Percentiles rank a stretch among this genome's conserved stretches.
These are phyloP conservation scores for Cyclotella cryptica DNA, from an alignment of 108 stramenopile genomes.

Conservation along the genomic window DNA sequence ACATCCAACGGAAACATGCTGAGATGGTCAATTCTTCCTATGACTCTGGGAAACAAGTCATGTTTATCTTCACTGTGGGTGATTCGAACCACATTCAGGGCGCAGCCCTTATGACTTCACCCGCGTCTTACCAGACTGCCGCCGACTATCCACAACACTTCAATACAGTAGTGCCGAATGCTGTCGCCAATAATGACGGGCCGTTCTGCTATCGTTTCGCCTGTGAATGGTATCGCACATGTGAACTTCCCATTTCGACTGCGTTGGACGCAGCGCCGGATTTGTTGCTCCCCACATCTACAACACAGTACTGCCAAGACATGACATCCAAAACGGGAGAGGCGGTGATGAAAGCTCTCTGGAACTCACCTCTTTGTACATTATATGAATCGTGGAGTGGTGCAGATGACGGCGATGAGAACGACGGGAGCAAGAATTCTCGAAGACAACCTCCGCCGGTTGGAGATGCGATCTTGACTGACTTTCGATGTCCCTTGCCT, in stretches of 20 bases:
- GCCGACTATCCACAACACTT: constrained; percentile 19
- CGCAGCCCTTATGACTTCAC: constrained; percentile 77
- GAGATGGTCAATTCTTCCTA: constrained; percentile 69
- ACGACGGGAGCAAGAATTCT: neutral
- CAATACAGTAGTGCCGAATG: constrained; percentile 11
- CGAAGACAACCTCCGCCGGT: constrained; percentile 59
- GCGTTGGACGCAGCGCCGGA: constrained; percentile 84
- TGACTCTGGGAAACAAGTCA: constrained; percentile 73
- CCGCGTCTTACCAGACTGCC: constrained; percentile 54
- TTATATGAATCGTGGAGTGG: constrained; percentile 81
- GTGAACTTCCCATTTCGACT: constrained; percentile 79
- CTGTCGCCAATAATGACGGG: constrained; percentile 55
- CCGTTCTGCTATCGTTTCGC: constrained; percentile 69
- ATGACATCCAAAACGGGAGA: constrained; percentile 84
- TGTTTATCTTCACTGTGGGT: constrained; percentile 87
- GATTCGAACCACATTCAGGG: constrained; percentile 88
- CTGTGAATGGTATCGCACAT: constrained; percentile 89
- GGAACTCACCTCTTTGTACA: constrained; percentile 88
- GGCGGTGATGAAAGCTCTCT: constrained; percentile 85
- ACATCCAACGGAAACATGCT: constrained; percentile 77
- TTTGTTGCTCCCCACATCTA: constrained; percentile 73
- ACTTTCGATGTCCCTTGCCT: constrained; percentile 76
- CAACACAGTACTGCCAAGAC: constrained; percentile 82
- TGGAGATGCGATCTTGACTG: constrained; percentile 70
- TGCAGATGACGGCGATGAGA: constrained; percentile 61